Evolutionary conservation across 2,329 filamentous ascomycete genomes (phyloP).

Genomic region (Colletotrichum sp.): DNA sequence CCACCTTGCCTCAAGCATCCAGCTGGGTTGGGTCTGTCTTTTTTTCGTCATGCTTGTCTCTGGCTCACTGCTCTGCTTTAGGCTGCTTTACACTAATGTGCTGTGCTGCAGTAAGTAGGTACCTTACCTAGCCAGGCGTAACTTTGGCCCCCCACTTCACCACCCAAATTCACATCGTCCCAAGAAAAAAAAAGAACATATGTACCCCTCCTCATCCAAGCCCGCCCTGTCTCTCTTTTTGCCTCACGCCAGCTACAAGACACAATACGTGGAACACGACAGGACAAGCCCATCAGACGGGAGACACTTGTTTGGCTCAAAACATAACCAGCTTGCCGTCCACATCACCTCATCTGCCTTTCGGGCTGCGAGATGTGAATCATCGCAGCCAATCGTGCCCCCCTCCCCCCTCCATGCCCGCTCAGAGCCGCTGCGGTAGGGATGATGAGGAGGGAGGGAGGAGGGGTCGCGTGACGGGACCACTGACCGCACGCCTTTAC

Average conservation of each 20-base stretch:
- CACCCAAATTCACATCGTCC: not conserved
- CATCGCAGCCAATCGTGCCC: not conserved
- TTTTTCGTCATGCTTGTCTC: not conserved
- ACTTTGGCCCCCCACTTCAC: not conserved
- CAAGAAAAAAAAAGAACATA: not conserved
- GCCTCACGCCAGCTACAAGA: not conserved
- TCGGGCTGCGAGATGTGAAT: not conserved
- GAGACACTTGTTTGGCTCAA: not conserved
- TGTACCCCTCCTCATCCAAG: not conserved
- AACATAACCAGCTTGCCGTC: not conserved
- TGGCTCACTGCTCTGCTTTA: not conserved
- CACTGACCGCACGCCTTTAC: not conserved
- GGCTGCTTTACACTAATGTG: not conserved
- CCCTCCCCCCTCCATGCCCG: not conserved
- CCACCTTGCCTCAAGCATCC: not conserved
- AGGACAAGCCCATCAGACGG: not conserved
- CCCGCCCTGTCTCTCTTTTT: not conserved
- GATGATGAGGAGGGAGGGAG: not conserved
- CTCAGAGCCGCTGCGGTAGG: not conserved
- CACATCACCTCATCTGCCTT: not conserved
- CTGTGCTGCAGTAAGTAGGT: not conserved
- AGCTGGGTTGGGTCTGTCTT: not conserved
- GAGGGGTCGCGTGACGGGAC: slow-evolving; percentile 8
- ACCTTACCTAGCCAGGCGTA: not conserved
- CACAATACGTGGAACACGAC: not conserved